Base-by-base conservation (phyloP, 176 grass and related monocot species). In the Stipa capillata region DNA sequence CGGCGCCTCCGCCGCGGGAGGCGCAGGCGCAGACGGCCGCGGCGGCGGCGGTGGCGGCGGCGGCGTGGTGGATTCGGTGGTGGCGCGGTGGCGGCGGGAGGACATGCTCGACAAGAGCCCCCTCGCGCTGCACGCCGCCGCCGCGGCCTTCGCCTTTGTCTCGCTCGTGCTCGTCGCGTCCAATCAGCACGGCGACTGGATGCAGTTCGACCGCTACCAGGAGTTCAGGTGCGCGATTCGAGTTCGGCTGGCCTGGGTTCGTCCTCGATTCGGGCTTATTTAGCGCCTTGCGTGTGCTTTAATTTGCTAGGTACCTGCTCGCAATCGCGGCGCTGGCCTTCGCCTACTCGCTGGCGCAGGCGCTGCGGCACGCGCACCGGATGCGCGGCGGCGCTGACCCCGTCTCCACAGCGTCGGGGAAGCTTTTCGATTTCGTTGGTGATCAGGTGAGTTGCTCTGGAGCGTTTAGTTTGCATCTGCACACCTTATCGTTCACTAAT, bases 121-220 rank as follows among this genome's bases (percentile, higher is more conserved):
- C 31, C 74, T 87, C 65, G 73, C 87, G 60, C 94, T 97, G 72
- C 91, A 90, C 31, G 70, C 84, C 24, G 57, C 86, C 8, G 85
- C 94, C 0, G 73, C 83, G 4, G 49, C 84, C 47, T 92, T 94
- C 85, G 89, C 94, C 63, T 84, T 97, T 58, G 59, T 97, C 58
- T 77, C 91, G 20, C 81, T 90, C 69, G 71, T 90, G 58, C 88
- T 97, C 66, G n/a, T 94, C 57, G 91, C 88, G 5, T 90, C 94
- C 71, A 97, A 94, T 68, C 82, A 83, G 83, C 94, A 94, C 84
- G 87, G 94, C 32, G 85, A 65, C 43, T 94, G 94, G 94, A 90
- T 87, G 87, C 65, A 92, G 57, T 97, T 97, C 87, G 82, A 82
- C 68, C 82, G 79, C 11, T 97, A 94, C 85, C 60, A 97, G 74